These are phyloP conservation scores for Daedaleopsis sinensis DNA, from an alignment of 768 basidiomycete genomes.

Conservation along the genomic window DNA sequence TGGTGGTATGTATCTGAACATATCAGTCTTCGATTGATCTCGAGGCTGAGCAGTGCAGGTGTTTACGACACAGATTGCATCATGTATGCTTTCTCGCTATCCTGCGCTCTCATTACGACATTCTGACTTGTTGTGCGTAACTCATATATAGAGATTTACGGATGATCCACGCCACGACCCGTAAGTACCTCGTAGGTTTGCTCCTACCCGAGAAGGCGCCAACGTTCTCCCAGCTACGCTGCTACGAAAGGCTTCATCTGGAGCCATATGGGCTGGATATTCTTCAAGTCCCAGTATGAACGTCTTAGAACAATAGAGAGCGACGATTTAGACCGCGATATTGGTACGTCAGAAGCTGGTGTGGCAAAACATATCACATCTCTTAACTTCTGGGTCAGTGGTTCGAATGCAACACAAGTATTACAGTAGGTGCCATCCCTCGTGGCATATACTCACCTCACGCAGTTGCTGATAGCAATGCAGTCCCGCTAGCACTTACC, in stretches of 20 bases:
- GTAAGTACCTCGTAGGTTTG: slow-evolving; percentile 37
- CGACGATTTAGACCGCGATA: slow-evolving; percentile 69
- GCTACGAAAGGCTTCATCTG: slow-evolving; percentile 74
- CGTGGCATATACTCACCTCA: not conserved
- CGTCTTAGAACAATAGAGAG: slow-evolving; percentile 65
- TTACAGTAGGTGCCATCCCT: slow-evolving; percentile 47
- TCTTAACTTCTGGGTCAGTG: slow-evolving; percentile 43
- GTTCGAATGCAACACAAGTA: slow-evolving; percentile 72
- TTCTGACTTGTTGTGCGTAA: not conserved
- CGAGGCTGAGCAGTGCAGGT: slow-evolving; percentile 41
- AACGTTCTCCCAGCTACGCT: slow-evolving; percentile 52
- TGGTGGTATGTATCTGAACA: slow-evolving; percentile 48
- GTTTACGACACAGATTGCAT: slow-evolving; percentile 73
- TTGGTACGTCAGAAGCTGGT: slow-evolving; percentile 45
- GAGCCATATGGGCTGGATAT: slow-evolving; percentile 88
- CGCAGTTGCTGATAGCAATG: not conserved
- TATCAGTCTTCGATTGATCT: not conserved
- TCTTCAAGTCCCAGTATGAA: slow-evolving; percentile 70
- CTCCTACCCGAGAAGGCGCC: not conserved
- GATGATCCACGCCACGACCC: slow-evolving; percentile 71
- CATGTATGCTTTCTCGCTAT: slow-evolving; percentile 49
- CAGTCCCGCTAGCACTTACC: slow-evolving; percentile 63
- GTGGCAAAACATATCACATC: not conserved
- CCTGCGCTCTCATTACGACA: not conserved
- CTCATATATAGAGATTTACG: slow-evolving; percentile 68